These are phyloP conservation scores for Linnemannia zychae DNA, from an alignment of 192 early-diverging fungal species.

Conservation along the genomic window DNA sequence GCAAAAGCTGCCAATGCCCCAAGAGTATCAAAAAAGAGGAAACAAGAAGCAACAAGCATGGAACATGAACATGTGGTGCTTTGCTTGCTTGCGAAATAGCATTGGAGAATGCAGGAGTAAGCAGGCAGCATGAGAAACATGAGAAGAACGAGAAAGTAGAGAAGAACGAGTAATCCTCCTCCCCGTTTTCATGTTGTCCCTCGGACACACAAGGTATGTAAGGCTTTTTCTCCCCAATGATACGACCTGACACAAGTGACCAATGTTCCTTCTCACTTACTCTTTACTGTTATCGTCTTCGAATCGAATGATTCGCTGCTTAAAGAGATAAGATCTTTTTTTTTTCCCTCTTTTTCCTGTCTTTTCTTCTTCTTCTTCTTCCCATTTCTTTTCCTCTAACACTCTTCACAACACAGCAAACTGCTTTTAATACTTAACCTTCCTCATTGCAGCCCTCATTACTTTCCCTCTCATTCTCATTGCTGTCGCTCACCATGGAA, in stretches of 20 bases:
- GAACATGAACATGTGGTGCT: not conserved
- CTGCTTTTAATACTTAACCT: not conserved
- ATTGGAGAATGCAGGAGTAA: not conserved
- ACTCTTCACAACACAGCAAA: not conserved
- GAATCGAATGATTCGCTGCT: not conserved
- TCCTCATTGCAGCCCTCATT: not conserved
- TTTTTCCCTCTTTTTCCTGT: slow-evolving; percentile 1
- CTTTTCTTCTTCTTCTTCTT: not conserved
- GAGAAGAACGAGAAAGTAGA: not conserved
- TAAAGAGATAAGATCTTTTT: not conserved
- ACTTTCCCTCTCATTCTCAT: not conserved
- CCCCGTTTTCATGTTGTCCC: not conserved
- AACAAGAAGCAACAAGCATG: not conserved
- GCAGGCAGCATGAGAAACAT: not conserved
- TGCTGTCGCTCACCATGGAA: slow-evolving; percentile 10
- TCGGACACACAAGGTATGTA: not conserved
- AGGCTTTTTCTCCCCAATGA: not conserved
- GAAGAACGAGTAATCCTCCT: not conserved
- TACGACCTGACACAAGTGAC: not conserved
- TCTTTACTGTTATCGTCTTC: not conserved
- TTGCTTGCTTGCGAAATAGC: not conserved
- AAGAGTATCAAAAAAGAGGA: not conserved
- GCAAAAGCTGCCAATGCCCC: not conserved
- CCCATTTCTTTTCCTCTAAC: not conserved
- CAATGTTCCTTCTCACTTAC: not conserved